These are phyloP conservation scores for Pseudohyphozyma bogoriensis DNA, from an alignment of 768 basidiomycete genomes.

Conservation along the genomic window DNA sequence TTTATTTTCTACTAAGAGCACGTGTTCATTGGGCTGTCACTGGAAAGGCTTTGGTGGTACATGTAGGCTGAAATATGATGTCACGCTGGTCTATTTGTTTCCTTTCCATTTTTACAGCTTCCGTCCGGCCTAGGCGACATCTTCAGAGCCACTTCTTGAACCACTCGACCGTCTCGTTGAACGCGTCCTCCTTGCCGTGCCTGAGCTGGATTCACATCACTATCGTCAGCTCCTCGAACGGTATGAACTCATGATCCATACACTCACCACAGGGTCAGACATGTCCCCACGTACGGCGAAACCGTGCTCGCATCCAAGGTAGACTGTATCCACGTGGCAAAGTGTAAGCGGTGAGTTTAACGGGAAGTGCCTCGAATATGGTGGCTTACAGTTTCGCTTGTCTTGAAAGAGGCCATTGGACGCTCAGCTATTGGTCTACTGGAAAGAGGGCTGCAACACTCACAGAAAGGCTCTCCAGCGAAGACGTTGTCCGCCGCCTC, in stretches of 20 bases:
- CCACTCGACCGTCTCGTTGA: constrained; percentile 52
- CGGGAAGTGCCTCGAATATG: too few species aligned
- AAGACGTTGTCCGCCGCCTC: constrained; percentile 47
- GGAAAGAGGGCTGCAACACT: neutral
- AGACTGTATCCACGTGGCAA: too few species aligned
- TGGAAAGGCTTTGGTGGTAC: too few species aligned
- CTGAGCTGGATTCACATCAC: constrained; percentile 43
- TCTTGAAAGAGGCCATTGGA: constrained; percentile 14
- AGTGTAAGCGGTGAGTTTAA: too few species aligned
- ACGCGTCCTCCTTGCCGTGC: constrained; percentile 56
- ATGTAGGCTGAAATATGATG: too few species aligned
- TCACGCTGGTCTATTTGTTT: too few species aligned
- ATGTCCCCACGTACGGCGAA: constrained; percentile 43
- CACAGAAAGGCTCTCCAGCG: constrained; percentile 42
- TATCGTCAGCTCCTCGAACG: too few species aligned
- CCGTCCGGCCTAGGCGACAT: too few species aligned
- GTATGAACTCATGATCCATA: constrained; percentile 24
- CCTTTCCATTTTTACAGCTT: too few species aligned
- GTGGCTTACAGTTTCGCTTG: too few species aligned
- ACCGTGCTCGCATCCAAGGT: constrained; percentile 49
- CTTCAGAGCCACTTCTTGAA: constrained; percentile 43
- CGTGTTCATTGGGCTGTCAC: too few species aligned
- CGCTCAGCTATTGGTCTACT: neutral
- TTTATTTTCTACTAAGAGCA: too few species aligned
- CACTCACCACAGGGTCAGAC: constrained; percentile 25